Evolutionary conservation across 2,329 filamentous ascomycete genomes (phyloP).

Genomic region (Claviceps sp.): DNA sequence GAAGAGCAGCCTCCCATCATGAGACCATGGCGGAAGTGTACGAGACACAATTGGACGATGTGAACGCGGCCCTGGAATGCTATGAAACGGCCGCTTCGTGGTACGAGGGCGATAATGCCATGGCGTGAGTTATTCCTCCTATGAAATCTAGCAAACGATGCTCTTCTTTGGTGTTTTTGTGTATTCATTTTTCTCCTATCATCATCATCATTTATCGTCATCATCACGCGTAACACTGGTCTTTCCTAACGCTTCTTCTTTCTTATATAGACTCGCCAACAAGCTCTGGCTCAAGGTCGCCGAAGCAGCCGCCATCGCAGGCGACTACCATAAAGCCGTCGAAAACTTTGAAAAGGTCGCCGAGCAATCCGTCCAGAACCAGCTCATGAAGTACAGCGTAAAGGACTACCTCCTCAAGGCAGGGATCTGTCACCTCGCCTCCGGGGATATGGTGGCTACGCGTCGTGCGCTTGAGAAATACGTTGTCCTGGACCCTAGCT

Average conservation of each 20-base stretch:
- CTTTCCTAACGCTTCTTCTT: not conserved
- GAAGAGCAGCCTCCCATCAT: constrained; percentile 80
- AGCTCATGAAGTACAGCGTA: constrained; percentile 84
- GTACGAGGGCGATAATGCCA: constrained; percentile 79
- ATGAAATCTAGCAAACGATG: too few species aligned
- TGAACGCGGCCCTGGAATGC: constrained; percentile 62
- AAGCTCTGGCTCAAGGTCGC: constrained; percentile 89
- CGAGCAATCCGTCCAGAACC: constrained; percentile 66
- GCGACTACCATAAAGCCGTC: constrained; percentile 74
- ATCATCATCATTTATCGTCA: not conserved
- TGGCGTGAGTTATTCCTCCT: constrained; percentile 43
- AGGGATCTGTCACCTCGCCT: constrained; percentile 74
- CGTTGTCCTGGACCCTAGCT: constrained; percentile 63
- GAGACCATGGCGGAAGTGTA: constrained; percentile 79
- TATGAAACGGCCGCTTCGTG: constrained; percentile 80
- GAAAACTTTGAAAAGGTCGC: constrained; percentile 76
- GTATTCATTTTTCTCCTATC: not conserved
- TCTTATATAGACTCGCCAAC: constrained; percentile 57
- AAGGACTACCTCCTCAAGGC: constrained; percentile 95
- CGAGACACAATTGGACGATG: constrained; percentile 68
- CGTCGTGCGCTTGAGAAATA: constrained; percentile 74
- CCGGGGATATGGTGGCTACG: constrained; percentile 60
- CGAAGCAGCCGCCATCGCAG: constrained; percentile 69
- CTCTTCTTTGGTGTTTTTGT: not conserved
- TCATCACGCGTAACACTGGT: not conserved